Base-by-base conservation (phyloP, 441 rosid genomes). In the Erysimum pusillum region DNA sequence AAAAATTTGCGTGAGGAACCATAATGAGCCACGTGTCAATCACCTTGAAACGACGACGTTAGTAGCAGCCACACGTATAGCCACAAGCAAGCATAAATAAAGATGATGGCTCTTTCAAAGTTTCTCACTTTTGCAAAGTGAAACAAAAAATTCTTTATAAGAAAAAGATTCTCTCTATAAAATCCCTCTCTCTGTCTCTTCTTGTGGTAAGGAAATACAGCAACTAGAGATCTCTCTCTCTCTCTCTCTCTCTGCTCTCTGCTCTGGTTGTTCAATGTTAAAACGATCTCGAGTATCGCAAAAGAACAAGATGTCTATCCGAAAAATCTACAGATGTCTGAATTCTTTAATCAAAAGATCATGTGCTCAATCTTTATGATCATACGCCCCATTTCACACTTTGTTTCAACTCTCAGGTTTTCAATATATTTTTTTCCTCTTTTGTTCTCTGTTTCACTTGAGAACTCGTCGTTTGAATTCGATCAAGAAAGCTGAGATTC, bases 281-380 rank as follows among this genome's bases (percentile, higher is more conserved):
- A 46, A 38, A 31, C 38, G 31, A n/a, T 61, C 48, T 61, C 48
- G 69, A 39, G 64, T 53, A 12, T 44, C 58, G 6, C 66, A 63
- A 45, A 67, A 72, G 44, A 61, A 22, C 45, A 78, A 78, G 74
- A 76, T 80, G 74, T 80, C 83, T 25, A 76, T 80, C 20, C 25
- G 52, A 45, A 71, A 15, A 46, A 66, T 76, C 65, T 80, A 70
- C 38, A 20, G 69, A 25, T 80, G 83, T 53, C 32, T 80, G 31
- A 80, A 71, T 46, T 38, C 79, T 22, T 53, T 80, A 22, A 80
- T 80, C 48, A 80, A 71, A 59, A 80, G 83, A 80, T 80, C 83
- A 0, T 70, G 76, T 80, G 76, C 76, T 73, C 81, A 32, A 76
- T 75, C 79, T 34, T 13, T 74, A 34, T 80, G 67, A 74, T 34